Evolutionary conservation across 148 eudicot species (phyloP).

Genomic region (Gaultheria prostrata): DNA sequence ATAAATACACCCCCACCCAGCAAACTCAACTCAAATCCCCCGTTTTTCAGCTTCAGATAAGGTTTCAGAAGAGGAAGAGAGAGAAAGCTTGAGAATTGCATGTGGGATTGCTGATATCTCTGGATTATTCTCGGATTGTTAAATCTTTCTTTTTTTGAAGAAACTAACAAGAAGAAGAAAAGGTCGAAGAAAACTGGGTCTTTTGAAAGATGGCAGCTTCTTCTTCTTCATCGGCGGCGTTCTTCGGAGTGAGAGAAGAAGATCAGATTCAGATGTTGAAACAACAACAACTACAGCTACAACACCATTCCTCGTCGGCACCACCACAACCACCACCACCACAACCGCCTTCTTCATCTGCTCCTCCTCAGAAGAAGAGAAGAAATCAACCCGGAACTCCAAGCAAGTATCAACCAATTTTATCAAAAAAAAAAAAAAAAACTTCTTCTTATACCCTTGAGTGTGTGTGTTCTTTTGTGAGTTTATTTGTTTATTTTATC

Average conservation of each 20-base stretch:
- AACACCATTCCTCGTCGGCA: slow-evolving; percentile 20
- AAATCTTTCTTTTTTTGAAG: slow-evolving; percentile 9
- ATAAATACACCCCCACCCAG: neutral
- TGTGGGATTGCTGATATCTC: slow-evolving; percentile 7
- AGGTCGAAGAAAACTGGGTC: neutral
- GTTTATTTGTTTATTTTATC: neutral
- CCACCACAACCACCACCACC: neutral
- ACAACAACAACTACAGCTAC: slow-evolving; percentile 23
- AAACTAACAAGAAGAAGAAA: neutral
- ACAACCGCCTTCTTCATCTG: slow-evolving; percentile 3
- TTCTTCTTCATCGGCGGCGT: slow-evolving; percentile 10
- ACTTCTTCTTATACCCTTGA: neutral
- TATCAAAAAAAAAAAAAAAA: neutral
- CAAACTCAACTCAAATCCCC: neutral
- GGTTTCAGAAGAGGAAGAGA: neutral
- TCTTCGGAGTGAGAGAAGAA: slow-evolving; percentile 29
- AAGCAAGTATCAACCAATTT: slow-evolving; percentile 29
- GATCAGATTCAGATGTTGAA: slow-evolving; percentile 26
- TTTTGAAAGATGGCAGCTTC: slow-evolving; percentile 21
- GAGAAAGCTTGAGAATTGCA: slow-evolving; percentile 9
- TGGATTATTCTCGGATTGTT: neutral
- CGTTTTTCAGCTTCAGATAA: slow-evolving; percentile 13
- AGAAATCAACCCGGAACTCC: slow-evolving; percentile 51
- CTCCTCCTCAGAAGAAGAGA: slow-evolving; percentile 30
- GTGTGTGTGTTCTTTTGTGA: neutral